Conservation (phyloP, 2,329 filamentous ascomycete genomes). For the Pseudogymnoascus sp. region DNA sequence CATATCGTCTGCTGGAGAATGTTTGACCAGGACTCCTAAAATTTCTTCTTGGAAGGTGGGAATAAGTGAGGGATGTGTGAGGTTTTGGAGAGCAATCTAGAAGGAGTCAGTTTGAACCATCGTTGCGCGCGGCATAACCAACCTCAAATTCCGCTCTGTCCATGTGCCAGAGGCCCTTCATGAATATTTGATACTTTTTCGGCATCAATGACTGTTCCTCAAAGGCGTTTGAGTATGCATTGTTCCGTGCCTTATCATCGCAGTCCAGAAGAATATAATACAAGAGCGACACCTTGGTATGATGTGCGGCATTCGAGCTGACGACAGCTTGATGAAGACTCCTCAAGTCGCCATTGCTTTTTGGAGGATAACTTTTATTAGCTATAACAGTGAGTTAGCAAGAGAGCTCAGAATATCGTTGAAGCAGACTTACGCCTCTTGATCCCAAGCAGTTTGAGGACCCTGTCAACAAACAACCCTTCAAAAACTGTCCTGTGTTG, state of each 20-base stretch:
- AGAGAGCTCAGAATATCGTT: background rate
- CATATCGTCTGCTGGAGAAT: slow-evolving; percentile 51
- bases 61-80: slow-evolving; percentile 71
- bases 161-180: slow-evolving; percentile 74
- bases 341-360: slow-evolving; percentile 57
- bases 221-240: slow-evolving; percentile 46
- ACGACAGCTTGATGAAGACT: slow-evolving; percentile 64
- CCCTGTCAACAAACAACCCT: slow-evolving; percentile 73
- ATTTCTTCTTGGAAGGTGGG: slow-evolving; percentile 82
- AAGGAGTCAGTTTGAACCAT: slow-evolving; percentile 19
- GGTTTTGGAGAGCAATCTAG: slow-evolving; percentile 61
- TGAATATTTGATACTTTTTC: slow-evolving; percentile 68
- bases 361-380: slow-evolving; percentile 66
- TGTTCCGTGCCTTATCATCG: slow-evolving; percentile 43
- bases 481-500: slow-evolving; percentile 58
- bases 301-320: slow-evolving; percentile 53
- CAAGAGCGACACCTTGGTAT: slow-evolving; percentile 74
- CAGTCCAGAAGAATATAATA: slow-evolving; percentile 79
- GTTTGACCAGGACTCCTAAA: slow-evolving; percentile 57
- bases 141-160: slow-evolving; percentile 64
- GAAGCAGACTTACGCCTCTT: slow-evolving; percentile 48
- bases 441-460: slow-evolving; percentile 62
- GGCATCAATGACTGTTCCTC: slow-evolving; percentile 58
- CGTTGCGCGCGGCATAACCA: slow-evolving; percentile 14
- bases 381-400: slow-evolving; percentile 25